Evolutionary conservation across 2,329 filamentous ascomycete species (phyloP).

Genomic region (Colletotrichum cordylinicola): DNA sequence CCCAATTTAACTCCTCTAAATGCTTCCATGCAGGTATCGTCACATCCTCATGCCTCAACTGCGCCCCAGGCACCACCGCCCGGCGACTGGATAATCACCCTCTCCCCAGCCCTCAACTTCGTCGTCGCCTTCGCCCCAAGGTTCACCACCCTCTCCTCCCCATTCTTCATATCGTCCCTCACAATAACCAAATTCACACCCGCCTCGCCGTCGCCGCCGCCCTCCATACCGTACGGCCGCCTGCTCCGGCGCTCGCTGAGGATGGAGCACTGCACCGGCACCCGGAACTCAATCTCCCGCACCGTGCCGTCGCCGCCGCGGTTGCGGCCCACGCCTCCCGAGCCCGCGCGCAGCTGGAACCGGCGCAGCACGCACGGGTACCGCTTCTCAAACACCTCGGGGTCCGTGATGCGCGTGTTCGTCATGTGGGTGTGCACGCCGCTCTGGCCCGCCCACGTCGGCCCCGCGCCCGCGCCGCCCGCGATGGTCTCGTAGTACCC

Average conservation of each 20-base stretch:
- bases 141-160: conserved; percentile 34
- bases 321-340: conserved; percentile 70
- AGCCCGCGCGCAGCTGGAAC: conserved; percentile 69
- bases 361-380: conserved; percentile 77
- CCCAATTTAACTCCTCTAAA: background rate
- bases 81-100: conserved; percentile 22
- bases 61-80: conserved; percentile 21
- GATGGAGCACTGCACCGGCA: conserved; percentile 79
- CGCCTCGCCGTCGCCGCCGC: conserved; percentile 71
- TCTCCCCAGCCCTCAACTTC: conserved; percentile 16
- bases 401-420: conserved; percentile 83
- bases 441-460: conserved; percentile 74
- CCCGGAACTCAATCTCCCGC: conserved; percentile 81
- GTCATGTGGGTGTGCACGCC: conserved; percentile 89
- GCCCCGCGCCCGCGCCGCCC: conserved; percentile 76
- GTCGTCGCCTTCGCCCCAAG: conserved; percentile 23
- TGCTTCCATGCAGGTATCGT: background rate
- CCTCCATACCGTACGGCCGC: conserved; percentile 76
- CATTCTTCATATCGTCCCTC: conserved; percentile 30
- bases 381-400: conserved; percentile 78
- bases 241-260: conserved; percentile 79
- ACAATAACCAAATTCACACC: conserved; percentile 75
- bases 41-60: background rate
- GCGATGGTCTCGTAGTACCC: conserved; percentile 90
- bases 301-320: conserved; percentile 79